Evolutionary conservation across 2,329 filamentous ascomycete genomes (phyloP), one percentile per base, ranked within the genome.

Genomic region (Acarospora socialis): DNA sequence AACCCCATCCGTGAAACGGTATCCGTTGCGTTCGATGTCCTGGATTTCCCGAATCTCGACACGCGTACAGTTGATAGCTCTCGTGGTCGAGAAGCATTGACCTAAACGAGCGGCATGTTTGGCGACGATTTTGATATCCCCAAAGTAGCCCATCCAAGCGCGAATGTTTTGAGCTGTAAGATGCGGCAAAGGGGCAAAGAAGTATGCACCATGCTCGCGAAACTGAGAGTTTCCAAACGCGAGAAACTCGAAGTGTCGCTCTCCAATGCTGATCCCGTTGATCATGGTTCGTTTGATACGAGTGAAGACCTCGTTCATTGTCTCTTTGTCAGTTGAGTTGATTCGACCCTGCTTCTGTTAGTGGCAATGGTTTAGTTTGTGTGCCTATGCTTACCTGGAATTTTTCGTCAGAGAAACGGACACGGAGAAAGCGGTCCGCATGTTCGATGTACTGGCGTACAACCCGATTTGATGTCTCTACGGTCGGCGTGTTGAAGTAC

Each of bases 161-260:
- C 87, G 77, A 35, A 98, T 94, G 30, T 77, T 65, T 12, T 78
- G 68, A 32, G 82, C 82, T 2, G 72, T 77, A 5, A 81, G 49
- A 33, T 71, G 61, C 0, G 70, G 60, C 0, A 72, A 73, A 0
- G 80, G 70, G 4, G 81, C 78, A 52, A 95, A 95, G 55, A 98
- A 94, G 49, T 90, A 95, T 0, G 82, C 86, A 0, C 86, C 81
- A 43, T 87, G 76, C 48, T 95, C 86, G 31, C 87, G 73, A 37
- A 98, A 81, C 46, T 98, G 90, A 0, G 90, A 94, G 52, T 90
- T 95, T 0, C 90, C 87, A 56, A 86, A 94, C 0, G 87, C 90
- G 16, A 98, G 69, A 42, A 95, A 95, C 43, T 87, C 70, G 52
- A 84, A 98, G 36, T 73, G 71, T 5, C 82, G 75, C 40, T 77